Evolutionary conservation across 2,329 filamentous ascomycete genomes (phyloP).

Genomic region (Ramichloridium luteum): DNA sequence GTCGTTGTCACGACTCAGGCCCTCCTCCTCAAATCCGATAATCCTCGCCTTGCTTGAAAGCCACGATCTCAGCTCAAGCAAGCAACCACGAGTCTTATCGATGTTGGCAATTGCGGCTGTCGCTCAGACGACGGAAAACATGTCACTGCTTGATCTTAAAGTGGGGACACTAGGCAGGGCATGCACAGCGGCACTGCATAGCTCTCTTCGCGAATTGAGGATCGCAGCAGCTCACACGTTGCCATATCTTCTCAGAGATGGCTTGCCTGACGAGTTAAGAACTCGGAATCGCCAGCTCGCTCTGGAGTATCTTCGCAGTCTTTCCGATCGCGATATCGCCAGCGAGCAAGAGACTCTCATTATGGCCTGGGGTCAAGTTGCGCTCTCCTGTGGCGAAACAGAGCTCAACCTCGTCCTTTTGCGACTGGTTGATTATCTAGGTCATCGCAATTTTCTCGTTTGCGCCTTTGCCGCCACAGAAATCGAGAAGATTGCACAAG

Average conservation of each 20-base stretch:
- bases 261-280: slow-evolving; percentile 36
- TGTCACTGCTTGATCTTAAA: slow-evolving; percentile 53
- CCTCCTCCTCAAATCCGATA: slow-evolving; percentile 4
- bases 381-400: slow-evolving; percentile 60
- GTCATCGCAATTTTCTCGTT: slow-evolving; percentile 66
- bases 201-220: slow-evolving; percentile 73
- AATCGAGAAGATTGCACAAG: slow-evolving; percentile 58
- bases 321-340: slow-evolving; percentile 57
- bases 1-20: slow-evolving; percentile 11
- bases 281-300: slow-evolving; percentile 56
- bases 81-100: slow-evolving; percentile 53
- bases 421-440: slow-evolving; percentile 74
- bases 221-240: slow-evolving; percentile 56
- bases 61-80: slow-evolving; percentile 35
- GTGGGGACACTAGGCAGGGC: slow-evolving; percentile 60
- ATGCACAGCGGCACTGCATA: slow-evolving; percentile 69
- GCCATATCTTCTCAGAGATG: slow-evolving; percentile 48
- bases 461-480: slow-evolving; percentile 76
- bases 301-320: slow-evolving; percentile 56
- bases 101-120: slow-evolving; percentile 61
- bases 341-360: slow-evolving; percentile 73
- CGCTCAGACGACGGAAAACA: slow-evolving; percentile 51
- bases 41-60: slow-evolving; percentile 25
- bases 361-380: slow-evolving; percentile 74
- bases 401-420: slow-evolving; percentile 79